Percentiles rank a stretch among this genome's conserved stretches.
These are phyloP conservation scores for Hirsutella minnesotensis DNA, from an alignment of 2,329 filamentous ascomycete genomes.

Conservation along the genomic window DNA sequence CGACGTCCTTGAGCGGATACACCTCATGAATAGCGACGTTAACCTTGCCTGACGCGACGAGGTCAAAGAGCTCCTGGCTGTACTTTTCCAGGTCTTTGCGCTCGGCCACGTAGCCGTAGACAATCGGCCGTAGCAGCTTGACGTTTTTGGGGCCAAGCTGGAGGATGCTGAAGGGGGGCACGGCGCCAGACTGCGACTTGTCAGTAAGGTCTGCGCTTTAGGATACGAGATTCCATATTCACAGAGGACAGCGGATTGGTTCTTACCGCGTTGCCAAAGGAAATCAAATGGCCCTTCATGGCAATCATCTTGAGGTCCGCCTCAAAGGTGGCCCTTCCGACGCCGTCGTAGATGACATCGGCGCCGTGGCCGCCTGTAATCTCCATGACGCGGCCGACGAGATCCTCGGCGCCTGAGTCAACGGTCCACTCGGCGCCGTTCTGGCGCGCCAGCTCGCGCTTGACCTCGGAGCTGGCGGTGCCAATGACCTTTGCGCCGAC, in stretches of 20 bases:
- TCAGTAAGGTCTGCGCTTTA: slow-evolving; percentile 5
- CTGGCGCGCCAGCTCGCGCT: slow-evolving; percentile 55
- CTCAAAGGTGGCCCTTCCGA: slow-evolving; percentile 79
- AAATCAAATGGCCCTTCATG: slow-evolving; percentile 64
- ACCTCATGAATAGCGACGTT: slow-evolving; percentile 63
- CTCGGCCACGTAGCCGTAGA: slow-evolving; percentile 60
- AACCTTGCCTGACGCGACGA: slow-evolving; percentile 57
- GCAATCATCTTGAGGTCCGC: slow-evolving; percentile 61
- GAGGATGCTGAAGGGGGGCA: slow-evolving; percentile 50
- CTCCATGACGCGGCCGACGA: slow-evolving; percentile 48
- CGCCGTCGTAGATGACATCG: slow-evolving; percentile 72
- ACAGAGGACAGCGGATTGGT: too few relatives aligned
- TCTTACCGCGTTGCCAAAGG: slow-evolving; percentile 68
- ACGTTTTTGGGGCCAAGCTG: slow-evolving; percentile 62
- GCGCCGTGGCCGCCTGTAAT: slow-evolving; percentile 64
- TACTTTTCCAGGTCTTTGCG: slow-evolving; percentile 63
- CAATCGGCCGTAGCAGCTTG: slow-evolving; percentile 60
- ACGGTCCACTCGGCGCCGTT: slow-evolving; percentile 63
- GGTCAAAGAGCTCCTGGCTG: slow-evolving; percentile 57
- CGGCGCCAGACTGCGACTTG: slow-evolving; percentile 45
- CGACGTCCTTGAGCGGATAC: slow-evolving; percentile 64
- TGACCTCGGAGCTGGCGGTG: slow-evolving; percentile 62
- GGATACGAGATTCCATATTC: too few relatives aligned
- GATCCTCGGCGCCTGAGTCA: slow-evolving; percentile 48
- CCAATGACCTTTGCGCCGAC: slow-evolving; percentile 71